Percentiles rank a stretch among this genome's conserved stretches.
Conservation (phyloP, 1,284 basidiomycete species). For the Pseudozyma tsukubaensis region DNA sequence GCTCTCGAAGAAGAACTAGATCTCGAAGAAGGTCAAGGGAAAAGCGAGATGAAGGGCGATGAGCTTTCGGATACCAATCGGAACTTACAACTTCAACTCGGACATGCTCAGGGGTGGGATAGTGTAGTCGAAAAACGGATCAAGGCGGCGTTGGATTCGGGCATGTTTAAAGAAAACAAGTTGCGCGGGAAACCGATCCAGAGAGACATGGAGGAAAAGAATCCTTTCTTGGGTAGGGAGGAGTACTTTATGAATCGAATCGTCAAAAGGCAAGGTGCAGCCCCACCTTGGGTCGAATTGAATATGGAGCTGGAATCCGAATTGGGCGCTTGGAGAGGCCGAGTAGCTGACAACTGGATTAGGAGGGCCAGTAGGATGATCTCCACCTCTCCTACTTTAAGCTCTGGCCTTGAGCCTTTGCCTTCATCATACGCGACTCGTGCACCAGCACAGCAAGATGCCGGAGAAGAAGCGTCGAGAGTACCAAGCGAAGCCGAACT, state of each 20-base stretch:
- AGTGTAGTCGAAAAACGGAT: slow-evolving; percentile 57
- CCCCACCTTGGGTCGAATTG: slow-evolving; percentile 90
- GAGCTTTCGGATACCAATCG: slow-evolving; percentile 55
- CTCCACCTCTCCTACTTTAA: slow-evolving; percentile 65
- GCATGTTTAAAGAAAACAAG: slow-evolving; percentile 79
- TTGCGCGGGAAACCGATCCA: slow-evolving; percentile 80
- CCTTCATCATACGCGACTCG: slow-evolving; percentile 7
- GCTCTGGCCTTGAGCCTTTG: slow-evolving; percentile 70
- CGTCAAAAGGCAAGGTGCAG: slow-evolving; percentile 82
- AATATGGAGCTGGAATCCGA: slow-evolving; percentile 77
- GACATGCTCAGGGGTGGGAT: slow-evolving; percentile 58
- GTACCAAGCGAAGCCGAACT: slow-evolving; percentile 8
- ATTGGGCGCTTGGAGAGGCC: slow-evolving; percentile 75
- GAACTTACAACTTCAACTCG: slow-evolving; percentile 32
- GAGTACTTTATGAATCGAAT: slow-evolving; percentile 82
- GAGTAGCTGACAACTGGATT: slow-evolving; percentile 75
- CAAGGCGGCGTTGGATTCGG: slow-evolving; percentile 77
- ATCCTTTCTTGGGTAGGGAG: slow-evolving; percentile 74
- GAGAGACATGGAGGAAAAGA: slow-evolving; percentile 76
- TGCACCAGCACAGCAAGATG: too few species aligned
- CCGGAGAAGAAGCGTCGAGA: background rate
- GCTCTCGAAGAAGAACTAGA: too few species aligned
- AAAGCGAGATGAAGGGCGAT: slow-evolving; percentile 70
- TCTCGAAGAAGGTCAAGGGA: background rate
- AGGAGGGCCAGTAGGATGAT: slow-evolving; percentile 76